phyloP scores from a whole-genome alignment of 805 yeast species.

The Candida yuanshanica region DNA sequence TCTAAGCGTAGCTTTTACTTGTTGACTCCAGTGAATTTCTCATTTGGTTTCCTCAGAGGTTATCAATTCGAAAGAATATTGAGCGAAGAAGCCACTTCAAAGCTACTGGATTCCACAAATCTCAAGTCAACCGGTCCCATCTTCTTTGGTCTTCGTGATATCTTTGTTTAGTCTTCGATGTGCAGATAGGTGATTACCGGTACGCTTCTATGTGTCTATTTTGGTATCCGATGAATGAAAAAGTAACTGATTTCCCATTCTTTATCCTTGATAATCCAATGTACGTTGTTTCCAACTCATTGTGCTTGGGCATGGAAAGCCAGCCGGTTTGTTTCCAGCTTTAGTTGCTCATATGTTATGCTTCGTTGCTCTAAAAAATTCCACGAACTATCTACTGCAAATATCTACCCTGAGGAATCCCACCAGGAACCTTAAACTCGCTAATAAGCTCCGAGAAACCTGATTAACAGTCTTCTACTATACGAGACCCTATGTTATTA shows the following conservation, averaged over 20 bases:
- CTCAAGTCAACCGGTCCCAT: slow-evolving; percentile 48
- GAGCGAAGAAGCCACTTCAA: slow-evolving; percentile 60
- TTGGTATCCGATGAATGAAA: slow-evolving; percentile 89
- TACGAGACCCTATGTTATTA: no score
- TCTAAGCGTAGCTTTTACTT: slow-evolving; percentile 75
- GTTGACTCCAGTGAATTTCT: slow-evolving; percentile 77
- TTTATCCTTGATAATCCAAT: slow-evolving; percentile 88
- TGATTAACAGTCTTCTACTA: no score
- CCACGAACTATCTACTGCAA: slow-evolving; percentile 95
- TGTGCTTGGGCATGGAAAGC: slow-evolving; percentile 89
- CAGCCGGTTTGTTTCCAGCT: slow-evolving; percentile 77
- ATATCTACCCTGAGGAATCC: slow-evolving; percentile 75
- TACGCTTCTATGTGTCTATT: slow-evolving; percentile 94
- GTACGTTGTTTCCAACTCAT: slow-evolving; percentile 89
- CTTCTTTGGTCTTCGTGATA: slow-evolving; percentile 63
- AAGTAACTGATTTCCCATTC: slow-evolving; percentile 93
- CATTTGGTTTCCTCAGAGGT: slow-evolving; percentile 81
- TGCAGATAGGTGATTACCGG: slow-evolving; percentile 92
- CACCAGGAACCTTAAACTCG: slow-evolving; percentile 25
- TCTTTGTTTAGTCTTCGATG: slow-evolving; percentile 82
- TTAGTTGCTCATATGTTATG: slow-evolving; percentile 77
- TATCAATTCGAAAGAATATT: slow-evolving; percentile 67
- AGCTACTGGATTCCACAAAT: slow-evolving; percentile 36
- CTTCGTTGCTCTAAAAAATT: slow-evolving; percentile 68
- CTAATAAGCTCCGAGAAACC: no score